Percentiles rank a stretch among this genome's conserved stretches.
Conservation (phyloP, 805 yeast genomes). For the Saitoella complicata region DNA sequence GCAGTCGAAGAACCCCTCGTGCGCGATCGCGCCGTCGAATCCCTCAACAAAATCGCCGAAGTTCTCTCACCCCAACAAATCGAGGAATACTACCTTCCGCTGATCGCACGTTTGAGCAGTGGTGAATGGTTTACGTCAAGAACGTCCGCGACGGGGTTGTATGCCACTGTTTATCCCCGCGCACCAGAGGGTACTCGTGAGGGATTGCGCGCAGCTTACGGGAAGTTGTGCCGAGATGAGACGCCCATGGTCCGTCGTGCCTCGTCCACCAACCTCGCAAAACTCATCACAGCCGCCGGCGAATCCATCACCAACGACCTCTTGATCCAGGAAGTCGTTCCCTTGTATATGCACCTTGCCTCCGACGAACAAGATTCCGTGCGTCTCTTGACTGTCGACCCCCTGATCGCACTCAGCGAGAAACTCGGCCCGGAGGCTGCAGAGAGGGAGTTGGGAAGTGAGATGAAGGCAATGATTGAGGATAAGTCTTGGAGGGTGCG, state of each 20-base stretch:
- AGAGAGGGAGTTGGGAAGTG: slow-evolving; percentile 16
- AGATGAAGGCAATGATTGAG: slow-evolving; percentile 53
- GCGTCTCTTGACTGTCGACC: slow-evolving; percentile 75
- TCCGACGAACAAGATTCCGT: slow-evolving; percentile 91
- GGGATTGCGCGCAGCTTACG: slow-evolving; percentile 48
- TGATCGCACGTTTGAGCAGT: slow-evolving; percentile 60
- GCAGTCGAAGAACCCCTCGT: slow-evolving; percentile 94
- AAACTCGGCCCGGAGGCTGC: slow-evolving; percentile 14
- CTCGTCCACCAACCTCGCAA: slow-evolving; percentile 74
- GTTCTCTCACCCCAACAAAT: slow-evolving; percentile 47
- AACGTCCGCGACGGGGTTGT: slow-evolving; percentile 83
- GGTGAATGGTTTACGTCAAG: slow-evolving; percentile 92
- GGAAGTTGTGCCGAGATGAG: slow-evolving; percentile 67
- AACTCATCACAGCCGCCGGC: slow-evolving; percentile 27
- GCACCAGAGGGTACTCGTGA: slow-evolving; percentile 22
- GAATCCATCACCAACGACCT: slow-evolving; percentile 19
- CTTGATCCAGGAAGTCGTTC: slow-evolving; percentile 12
- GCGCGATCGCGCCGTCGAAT: slow-evolving; percentile 57
- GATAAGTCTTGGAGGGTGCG: slow-evolving; percentile 98
- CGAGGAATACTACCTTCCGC: slow-evolving; percentile 49
- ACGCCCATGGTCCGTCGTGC: slow-evolving; percentile 97
- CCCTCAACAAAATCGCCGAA: slow-evolving; percentile 54
- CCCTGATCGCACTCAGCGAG: slow-evolving; percentile 59
- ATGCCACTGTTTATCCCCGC: slow-evolving; percentile 39
- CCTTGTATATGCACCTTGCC: slow-evolving; percentile 21